These are phyloP conservation scores for Poa annua DNA, from an alignment of 176 grass and related monocot species.

Conservation along the genomic window DNA sequence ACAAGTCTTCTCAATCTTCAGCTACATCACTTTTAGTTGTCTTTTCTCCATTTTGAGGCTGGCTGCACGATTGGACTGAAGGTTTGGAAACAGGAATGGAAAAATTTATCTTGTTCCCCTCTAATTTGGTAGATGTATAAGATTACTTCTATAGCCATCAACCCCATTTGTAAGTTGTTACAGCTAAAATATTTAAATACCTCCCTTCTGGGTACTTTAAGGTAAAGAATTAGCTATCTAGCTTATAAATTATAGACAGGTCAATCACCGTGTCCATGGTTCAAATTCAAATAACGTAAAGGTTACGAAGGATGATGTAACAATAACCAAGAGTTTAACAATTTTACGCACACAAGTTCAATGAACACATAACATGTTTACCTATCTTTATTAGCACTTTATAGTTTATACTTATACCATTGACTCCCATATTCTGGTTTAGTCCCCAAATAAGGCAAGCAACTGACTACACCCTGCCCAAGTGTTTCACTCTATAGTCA, in stretches of 20 bases:
- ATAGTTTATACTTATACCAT: not conserved
- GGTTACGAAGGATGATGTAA: not conserved
- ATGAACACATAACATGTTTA: not conserved
- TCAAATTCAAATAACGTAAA: not conserved
- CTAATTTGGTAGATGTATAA: not conserved
- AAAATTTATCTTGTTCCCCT: not conserved
- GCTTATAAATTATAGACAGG: not conserved
- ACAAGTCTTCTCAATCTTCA: not conserved
- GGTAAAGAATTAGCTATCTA: not conserved
- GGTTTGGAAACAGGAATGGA: not conserved
- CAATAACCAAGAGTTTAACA: not conserved
- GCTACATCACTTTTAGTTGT: not conserved
- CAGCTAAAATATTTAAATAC: not conserved
- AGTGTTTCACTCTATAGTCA: not conserved
- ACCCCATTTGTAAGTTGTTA: not conserved
- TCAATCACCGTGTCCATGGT: not conserved
- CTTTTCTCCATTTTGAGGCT: not conserved
- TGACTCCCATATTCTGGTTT: not conserved
- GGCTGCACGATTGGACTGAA: not conserved
- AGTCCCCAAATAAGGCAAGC: constrained; percentile 5
- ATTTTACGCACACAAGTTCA: not conserved
- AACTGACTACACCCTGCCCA: not conserved
- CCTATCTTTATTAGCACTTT: not conserved
- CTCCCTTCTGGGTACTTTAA: not conserved
- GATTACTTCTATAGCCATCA: not conserved